These are phyloP conservation scores for Suhomyces anneliseae DNA, from an alignment of 1,139 yeast species.

Conservation along the genomic window DNA sequence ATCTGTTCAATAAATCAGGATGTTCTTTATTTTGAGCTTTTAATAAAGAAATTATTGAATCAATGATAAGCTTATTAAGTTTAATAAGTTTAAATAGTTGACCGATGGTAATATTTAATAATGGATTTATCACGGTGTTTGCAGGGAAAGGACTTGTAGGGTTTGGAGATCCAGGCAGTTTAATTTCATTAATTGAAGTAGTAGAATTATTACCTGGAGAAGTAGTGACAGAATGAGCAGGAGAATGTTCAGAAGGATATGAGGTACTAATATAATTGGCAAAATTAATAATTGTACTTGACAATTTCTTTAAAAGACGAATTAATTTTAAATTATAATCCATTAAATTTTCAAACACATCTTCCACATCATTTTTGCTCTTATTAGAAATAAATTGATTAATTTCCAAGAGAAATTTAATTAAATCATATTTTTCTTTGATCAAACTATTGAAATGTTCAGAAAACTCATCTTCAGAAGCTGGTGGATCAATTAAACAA, in stretches of 20 bases:
- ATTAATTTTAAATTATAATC: constrained; percentile 50
- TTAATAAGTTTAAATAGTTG: constrained; percentile 40
- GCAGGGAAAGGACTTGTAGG: constrained; percentile 23
- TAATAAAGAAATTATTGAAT: constrained; percentile 24
- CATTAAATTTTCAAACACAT: constrained; percentile 42
- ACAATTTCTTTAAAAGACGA: constrained; percentile 42
- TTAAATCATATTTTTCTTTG: constrained; percentile 31
- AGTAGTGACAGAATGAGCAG: constrained; percentile 5
- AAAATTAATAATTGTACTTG: constrained; percentile 38
- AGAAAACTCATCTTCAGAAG: constrained; percentile 11
- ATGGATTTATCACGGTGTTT: constrained; percentile 31
- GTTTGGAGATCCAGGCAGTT: constrained; percentile 5
- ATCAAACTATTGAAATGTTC: constrained; percentile 25
- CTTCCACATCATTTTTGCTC: constrained; percentile 43
- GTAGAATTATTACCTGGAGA: constrained; percentile 3
- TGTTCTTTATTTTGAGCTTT: constrained; percentile 15
- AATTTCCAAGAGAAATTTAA: constrained; percentile 32
- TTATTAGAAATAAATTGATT: constrained; percentile 21
- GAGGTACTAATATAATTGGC: constrained; percentile 16
- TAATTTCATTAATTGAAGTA: constrained; percentile 4
- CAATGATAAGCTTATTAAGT: constrained; percentile 36
- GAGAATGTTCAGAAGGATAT: constrained; percentile 7
- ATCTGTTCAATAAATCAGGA: constrained; percentile 29
- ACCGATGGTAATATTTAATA: constrained; percentile 34
- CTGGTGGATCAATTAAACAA: neutral